phyloP scores from a whole-genome alignment of 257 asterid species.

The Primulina tabacum region DNA sequence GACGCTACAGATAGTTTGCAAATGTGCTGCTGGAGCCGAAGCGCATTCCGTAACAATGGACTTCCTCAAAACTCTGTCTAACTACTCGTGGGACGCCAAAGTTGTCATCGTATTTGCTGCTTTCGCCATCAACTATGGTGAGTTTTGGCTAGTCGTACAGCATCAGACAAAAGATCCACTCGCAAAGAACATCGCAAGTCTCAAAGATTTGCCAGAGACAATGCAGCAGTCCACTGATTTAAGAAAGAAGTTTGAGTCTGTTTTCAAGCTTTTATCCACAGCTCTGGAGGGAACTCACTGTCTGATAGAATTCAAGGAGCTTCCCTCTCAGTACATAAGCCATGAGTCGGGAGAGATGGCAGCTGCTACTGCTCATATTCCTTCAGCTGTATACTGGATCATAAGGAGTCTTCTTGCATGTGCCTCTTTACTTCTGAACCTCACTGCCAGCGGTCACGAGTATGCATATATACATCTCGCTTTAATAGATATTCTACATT shows the following conservation, averaged over 20 bases:
- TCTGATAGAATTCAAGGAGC: slow-evolving; percentile 47
- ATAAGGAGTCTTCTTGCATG: slow-evolving; percentile 65
- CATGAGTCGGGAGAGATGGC: slow-evolving; percentile 32
- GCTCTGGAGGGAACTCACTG: slow-evolving; percentile 36
- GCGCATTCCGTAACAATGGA: slow-evolving; percentile 44
- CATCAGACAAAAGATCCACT: slow-evolving; percentile 34
- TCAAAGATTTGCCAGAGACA: slow-evolving; percentile 47
- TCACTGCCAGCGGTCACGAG: slow-evolving; percentile 71
- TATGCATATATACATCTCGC: slow-evolving; percentile 22
- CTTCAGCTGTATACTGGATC: slow-evolving; percentile 69
- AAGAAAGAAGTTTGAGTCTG: slow-evolving; percentile 39
- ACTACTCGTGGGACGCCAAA: slow-evolving; percentile 64
- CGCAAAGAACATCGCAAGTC: slow-evolving; percentile 50
- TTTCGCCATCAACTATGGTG: slow-evolving; percentile 61
- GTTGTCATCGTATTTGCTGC: slow-evolving; percentile 50
- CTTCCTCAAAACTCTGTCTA: slow-evolving; percentile 41
- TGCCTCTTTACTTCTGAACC: slow-evolving; percentile 52
- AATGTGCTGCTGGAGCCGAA: slow-evolving; percentile 44
- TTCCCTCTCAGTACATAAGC: slow-evolving; percentile 40
- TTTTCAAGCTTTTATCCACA: slow-evolving; percentile 30
- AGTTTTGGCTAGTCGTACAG: slow-evolving; percentile 65
- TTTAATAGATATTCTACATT: too few relatives aligned
- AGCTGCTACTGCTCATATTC: slow-evolving; percentile 43
- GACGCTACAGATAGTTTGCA: slow-evolving; percentile 44
- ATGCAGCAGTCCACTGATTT: slow-evolving; percentile 21